Percentiles rank a stretch among this genome's conserved stretches.
These are phyloP conservation scores for Acanthamoeba sp. DNA, from an alignment of 208 protist species.

Conservation along the genomic window DNA sequence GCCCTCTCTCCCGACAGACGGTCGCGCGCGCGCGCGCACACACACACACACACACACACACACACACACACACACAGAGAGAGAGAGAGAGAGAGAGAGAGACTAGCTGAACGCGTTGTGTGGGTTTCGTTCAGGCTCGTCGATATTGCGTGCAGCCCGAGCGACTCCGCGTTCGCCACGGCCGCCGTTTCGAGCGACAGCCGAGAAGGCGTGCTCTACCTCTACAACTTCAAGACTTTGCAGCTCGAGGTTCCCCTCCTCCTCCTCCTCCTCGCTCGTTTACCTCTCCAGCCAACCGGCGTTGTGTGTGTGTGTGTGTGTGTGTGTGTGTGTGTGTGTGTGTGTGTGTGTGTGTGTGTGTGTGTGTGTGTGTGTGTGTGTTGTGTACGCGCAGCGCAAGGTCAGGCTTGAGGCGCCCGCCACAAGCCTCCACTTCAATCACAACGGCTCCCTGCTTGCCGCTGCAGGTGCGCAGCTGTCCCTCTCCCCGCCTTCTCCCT, in stretches of 20 bases:
- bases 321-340: background rate
- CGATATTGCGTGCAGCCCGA: slow-evolving; percentile 57
- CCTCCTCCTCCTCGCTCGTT: background rate
- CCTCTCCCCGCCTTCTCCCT: no score
- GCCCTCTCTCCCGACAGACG: no score
- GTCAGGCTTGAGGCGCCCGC: background rate
- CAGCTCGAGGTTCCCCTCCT: slow-evolving; percentile 32
- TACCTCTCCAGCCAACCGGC: background rate
- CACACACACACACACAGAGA: no score
- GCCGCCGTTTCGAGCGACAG: background rate
- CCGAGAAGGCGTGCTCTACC: background rate
- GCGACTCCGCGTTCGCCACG: slow-evolving; percentile 7
- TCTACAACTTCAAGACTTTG: slow-evolving; percentile 26
- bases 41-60: no score
- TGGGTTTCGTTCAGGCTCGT: background rate
- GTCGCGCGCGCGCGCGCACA: no score
- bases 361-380: background rate
- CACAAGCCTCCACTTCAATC: slow-evolving; percentile 38
- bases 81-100: no score
- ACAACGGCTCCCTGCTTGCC: slow-evolving; percentile 49
- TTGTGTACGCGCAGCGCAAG: background rate
- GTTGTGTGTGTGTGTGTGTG: no score
- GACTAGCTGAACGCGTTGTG: no score
- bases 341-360: background rate
- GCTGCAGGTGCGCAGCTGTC: no score